Percentiles rank a stretch among this genome's conserved stretches.
phyloP scores from a whole-genome alignment of 2,329 filamentous ascomycete species.

The Fusarium lyarnte region DNA sequence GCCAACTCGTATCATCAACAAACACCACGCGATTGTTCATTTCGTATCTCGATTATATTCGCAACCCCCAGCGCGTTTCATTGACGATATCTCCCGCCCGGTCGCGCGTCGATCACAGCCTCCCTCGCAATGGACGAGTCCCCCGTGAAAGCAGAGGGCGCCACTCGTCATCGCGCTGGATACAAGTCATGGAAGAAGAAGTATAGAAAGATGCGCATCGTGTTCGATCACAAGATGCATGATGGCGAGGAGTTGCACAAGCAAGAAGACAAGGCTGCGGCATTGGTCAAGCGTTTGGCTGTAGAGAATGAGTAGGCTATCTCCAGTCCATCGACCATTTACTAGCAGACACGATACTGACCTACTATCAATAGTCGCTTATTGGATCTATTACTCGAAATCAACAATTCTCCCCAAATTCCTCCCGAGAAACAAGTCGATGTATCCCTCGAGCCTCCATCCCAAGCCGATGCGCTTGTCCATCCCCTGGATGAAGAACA shows the following conservation, averaged over 20 bases:
- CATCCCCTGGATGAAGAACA: slow-evolving; percentile 47
- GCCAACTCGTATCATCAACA: slow-evolving; percentile 14
- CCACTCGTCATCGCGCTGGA: slow-evolving; percentile 57
- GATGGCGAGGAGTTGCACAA: slow-evolving; percentile 85
- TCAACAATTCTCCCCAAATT: slow-evolving; percentile 86
- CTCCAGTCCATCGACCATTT: neutral
- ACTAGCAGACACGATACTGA: slow-evolving; percentile 30
- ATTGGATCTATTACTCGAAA: slow-evolving; percentile 86
- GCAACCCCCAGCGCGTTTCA: slow-evolving; percentile 6
- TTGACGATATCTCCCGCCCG: neutral
- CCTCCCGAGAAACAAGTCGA: slow-evolving; percentile 79
- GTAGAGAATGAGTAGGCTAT: slow-evolving; percentile 89
- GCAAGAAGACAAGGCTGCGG: slow-evolving; percentile 81
- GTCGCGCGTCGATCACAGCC: slow-evolving; percentile 12
- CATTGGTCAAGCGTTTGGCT: slow-evolving; percentile 83
- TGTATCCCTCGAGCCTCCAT: slow-evolving; percentile 62
- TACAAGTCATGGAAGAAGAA: slow-evolving; percentile 88
- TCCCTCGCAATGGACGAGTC: slow-evolving; percentile 46
- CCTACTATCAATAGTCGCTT: slow-evolving; percentile 70
- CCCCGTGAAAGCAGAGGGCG: slow-evolving; percentile 55
- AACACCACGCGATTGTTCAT: slow-evolving; percentile 9
- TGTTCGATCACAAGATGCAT: slow-evolving; percentile 80
- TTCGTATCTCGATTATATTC: neutral
- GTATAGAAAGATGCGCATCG: slow-evolving; percentile 88
- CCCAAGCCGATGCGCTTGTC: slow-evolving; percentile 50